phyloP scores from a whole-genome alignment of 2,329 filamentous ascomycete species.

The Tolypocladium album region DNA sequence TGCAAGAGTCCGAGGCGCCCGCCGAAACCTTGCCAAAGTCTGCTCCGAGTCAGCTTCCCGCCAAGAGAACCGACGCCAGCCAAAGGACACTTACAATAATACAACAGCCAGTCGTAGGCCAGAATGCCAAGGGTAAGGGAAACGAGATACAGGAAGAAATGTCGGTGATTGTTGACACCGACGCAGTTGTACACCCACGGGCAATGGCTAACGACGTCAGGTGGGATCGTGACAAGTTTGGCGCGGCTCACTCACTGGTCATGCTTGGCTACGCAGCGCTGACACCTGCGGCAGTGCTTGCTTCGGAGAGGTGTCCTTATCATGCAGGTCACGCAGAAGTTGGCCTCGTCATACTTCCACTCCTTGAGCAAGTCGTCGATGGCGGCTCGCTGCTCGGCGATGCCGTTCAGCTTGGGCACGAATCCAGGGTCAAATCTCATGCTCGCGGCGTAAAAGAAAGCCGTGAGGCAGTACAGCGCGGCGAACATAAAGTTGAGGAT shows the following conservation, averaged over 20 bases:
- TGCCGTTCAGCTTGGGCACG: conserved; percentile 80
- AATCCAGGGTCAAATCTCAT: conserved; percentile 89
- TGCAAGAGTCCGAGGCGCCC: conserved; percentile 50
- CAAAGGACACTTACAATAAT: conserved; percentile 48
- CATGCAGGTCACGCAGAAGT: conserved; percentile 94
- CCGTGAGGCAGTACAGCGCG: conserved; percentile 50
- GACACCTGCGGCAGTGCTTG: conserved; percentile 90
- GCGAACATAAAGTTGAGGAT: conserved; percentile 70
- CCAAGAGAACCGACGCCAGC: background rate
- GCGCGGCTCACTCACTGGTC: conserved; percentile 61
- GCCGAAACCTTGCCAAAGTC: conserved; percentile 52
- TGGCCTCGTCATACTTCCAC: conserved; percentile 87
- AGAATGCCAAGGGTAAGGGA: conserved; percentile 66
- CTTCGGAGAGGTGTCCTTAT: conserved; percentile 83
- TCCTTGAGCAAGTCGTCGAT: conserved; percentile 77
- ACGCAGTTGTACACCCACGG: conserved; percentile 98
- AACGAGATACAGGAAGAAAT: conserved; percentile 87
- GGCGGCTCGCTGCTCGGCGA: conserved; percentile 78
- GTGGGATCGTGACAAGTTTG: background rate
- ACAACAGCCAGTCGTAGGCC: conserved; percentile 58
- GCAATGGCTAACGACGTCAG: conserved; percentile 57
- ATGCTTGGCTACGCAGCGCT: conserved; percentile 88
- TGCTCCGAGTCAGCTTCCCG: conserved; percentile 15
- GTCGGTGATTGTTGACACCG: conserved; percentile 88
- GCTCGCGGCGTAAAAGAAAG: conserved; percentile 78